Conservation (phyloP, 2,329 filamentous ascomycete species). For the Sporothrix globosa region DNA sequence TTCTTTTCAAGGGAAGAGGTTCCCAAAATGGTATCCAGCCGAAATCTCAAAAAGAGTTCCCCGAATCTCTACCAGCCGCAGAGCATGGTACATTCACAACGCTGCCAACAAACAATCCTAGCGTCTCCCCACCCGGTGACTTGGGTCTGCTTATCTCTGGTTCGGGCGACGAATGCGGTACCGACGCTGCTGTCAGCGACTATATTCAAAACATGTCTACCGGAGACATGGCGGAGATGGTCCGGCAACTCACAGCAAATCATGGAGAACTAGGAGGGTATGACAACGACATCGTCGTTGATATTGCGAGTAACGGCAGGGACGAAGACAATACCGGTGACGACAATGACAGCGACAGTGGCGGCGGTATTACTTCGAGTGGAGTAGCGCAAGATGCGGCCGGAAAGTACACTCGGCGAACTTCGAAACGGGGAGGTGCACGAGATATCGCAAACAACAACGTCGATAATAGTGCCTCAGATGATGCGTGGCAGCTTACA, state of each 20-base stretch:
- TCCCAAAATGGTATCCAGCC: neutral
- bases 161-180: slow-evolving; percentile 41
- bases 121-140: neutral
- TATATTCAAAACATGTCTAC: slow-evolving; percentile 70
- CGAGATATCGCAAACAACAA: slow-evolving; percentile 40
- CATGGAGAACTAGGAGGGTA: slow-evolving; percentile 51
- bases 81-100: neutral
- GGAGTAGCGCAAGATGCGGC: neutral
- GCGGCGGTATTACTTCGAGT: slow-evolving; percentile 38
- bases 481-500: slow-evolving; percentile 45
- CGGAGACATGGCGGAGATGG: slow-evolving; percentile 44
- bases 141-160: slow-evolving; percentile 12
- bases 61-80: neutral
- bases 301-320: slow-evolving; percentile 18
- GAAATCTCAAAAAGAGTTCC: neutral
- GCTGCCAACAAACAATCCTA: neutral
- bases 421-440: neutral
- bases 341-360: neutral
- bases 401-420: neutral
- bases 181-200: slow-evolving; percentile 65
- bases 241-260: slow-evolving; percentile 39
- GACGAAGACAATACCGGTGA: neutral
- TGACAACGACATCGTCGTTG: slow-evolving; percentile 46
- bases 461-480: slow-evolving; percentile 43
- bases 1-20: slow-evolving; percentile 59